phyloP scores from a whole-genome alignment of 352 stramenopile species.

The Detonula confervacea region DNA sequence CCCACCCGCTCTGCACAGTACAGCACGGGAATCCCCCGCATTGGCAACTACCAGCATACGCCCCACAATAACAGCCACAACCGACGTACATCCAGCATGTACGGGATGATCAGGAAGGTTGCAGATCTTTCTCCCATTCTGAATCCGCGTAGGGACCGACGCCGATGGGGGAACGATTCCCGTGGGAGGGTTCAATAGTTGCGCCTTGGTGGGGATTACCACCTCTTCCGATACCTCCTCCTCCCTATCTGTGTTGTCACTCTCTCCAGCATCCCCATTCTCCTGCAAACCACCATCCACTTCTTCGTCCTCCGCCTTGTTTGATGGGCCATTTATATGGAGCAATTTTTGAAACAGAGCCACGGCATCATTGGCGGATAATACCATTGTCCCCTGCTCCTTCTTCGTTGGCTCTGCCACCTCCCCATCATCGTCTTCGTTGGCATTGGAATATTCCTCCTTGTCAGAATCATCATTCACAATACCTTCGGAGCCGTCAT shows the following conservation, averaged over 20 bases:
- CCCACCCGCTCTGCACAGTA: slow-evolving; percentile 83
- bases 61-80: slow-evolving; percentile 82
- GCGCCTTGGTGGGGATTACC: slow-evolving; percentile 41
- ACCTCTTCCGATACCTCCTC: slow-evolving; percentile 12
- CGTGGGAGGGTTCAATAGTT: slow-evolving; percentile 54
- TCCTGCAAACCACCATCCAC: slow-evolving; percentile 21
- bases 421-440: slow-evolving; percentile 42
- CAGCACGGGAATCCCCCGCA: slow-evolving; percentile 87
- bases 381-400: slow-evolving; percentile 26
- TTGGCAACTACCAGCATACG: slow-evolving; percentile 87
- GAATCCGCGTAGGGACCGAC: slow-evolving; percentile 59
- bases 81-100: slow-evolving; percentile 87
- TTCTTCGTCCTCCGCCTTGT: slow-evolving; percentile 12
- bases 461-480: slow-evolving; percentile 39
- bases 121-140: slow-evolving; percentile 78
- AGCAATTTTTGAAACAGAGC: slow-evolving; percentile 68
- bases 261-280: slow-evolving; percentile 3
- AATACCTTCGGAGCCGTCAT: slow-evolving; percentile 27
- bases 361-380: slow-evolving; percentile 48
- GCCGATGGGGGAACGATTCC: slow-evolving; percentile 51
- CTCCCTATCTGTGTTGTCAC: slow-evolving; percentile 8
- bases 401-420: slow-evolving; percentile 15
- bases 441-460: slow-evolving; percentile 29
- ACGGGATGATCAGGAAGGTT: slow-evolving; percentile 85
- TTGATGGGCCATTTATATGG: slow-evolving; percentile 44